Evolutionary conservation across 768 basidiomycete species (phyloP).

Genomic region (Pleurotus djamor): DNA sequence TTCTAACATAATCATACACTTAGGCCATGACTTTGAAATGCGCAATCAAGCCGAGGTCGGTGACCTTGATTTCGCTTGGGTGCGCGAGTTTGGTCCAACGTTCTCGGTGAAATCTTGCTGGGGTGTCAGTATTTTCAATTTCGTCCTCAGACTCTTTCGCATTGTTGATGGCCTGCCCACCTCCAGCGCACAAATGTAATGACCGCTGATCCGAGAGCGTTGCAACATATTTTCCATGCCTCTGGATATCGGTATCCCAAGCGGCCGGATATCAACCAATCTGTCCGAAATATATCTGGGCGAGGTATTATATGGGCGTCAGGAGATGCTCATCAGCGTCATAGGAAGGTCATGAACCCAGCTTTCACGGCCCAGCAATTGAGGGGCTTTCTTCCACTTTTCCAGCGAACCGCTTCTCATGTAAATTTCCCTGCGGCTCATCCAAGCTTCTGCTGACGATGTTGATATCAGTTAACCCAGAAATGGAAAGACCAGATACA

Average conservation of each 20-base stretch:
- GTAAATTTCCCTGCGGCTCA: conserved; percentile 5
- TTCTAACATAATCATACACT: not conserved
- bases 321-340: conserved; percentile 22
- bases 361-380: conserved; percentile 17
- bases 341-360: conserved; percentile 25
- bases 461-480: conserved; percentile 13
- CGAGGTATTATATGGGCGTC: conserved; percentile 20
- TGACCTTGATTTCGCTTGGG: conserved; percentile 24
- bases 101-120: conserved; percentile 12
- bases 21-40: conserved; percentile 20
- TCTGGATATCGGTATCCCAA: conserved; percentile 27
- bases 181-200: conserved; percentile 23
- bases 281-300: conserved; percentile 19
- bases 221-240: conserved; percentile 28
- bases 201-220: conserved; percentile 28
- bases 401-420: conserved; percentile 21
- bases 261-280: conserved; percentile 13
- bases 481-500: conserved; percentile 25
- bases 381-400: conserved; percentile 21
- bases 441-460: not conserved
- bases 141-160: not conserved
- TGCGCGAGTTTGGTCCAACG: conserved; percentile 20
- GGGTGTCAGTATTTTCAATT: not conserved
- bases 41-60: conserved; percentile 21
- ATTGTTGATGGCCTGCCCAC: not conserved